phyloP scores from a whole-genome alignment of 2,329 filamentous ascomycete species.

The Orbilia ellipsospora region DNA sequence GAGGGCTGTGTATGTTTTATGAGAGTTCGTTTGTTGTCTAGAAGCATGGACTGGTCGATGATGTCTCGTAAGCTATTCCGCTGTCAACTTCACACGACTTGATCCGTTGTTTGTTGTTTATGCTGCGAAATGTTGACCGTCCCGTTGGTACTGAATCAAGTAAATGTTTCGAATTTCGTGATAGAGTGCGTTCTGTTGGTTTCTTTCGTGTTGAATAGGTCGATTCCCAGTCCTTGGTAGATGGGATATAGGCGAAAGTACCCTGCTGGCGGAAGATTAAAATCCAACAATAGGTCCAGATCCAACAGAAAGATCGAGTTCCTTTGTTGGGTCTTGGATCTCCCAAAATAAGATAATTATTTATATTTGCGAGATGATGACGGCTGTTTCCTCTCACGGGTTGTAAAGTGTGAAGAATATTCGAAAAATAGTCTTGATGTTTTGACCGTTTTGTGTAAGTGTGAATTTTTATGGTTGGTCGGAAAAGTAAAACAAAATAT shows the following conservation, averaged over 20 bases:
- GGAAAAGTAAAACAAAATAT: slow-evolving; percentile 9
- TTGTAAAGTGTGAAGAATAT: slow-evolving; percentile 15
- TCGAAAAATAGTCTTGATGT: slow-evolving; percentile 20
- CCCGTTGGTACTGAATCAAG: slow-evolving; percentile 30
- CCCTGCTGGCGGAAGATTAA: slow-evolving; percentile 35
- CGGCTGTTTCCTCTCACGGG: slow-evolving; percentile 11
- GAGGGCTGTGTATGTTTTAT: slow-evolving; percentile 51
- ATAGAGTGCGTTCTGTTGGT: slow-evolving; percentile 40
- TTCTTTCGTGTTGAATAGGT: slow-evolving; percentile 21
- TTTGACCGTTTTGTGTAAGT: slow-evolving; percentile 3
- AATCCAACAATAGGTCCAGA: slow-evolving; percentile 53
- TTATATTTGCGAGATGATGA: neutral
- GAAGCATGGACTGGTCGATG: too few relatives aligned
- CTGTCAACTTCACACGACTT: slow-evolving; percentile 30
- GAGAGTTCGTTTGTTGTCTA: neutral
- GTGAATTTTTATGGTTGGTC: slow-evolving; percentile 3
- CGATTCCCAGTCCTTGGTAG: slow-evolving; percentile 9
- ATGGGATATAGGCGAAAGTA: slow-evolving; percentile 38
- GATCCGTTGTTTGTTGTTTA: slow-evolving; percentile 35
- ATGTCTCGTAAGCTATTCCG: slow-evolving; percentile 10
- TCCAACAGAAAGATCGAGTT: slow-evolving; percentile 31
- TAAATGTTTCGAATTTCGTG: slow-evolving; percentile 46
- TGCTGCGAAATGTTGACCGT: slow-evolving; percentile 10
- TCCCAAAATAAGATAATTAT: slow-evolving; percentile 17
- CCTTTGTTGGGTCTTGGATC: slow-evolving; percentile 32